A percentile compares a stretch with the other conserved stretches of the same genome.
phyloP scores from a whole-genome alignment of 2,329 filamentous ascomycete genomes.

The Fusarium acutatum region DNA sequence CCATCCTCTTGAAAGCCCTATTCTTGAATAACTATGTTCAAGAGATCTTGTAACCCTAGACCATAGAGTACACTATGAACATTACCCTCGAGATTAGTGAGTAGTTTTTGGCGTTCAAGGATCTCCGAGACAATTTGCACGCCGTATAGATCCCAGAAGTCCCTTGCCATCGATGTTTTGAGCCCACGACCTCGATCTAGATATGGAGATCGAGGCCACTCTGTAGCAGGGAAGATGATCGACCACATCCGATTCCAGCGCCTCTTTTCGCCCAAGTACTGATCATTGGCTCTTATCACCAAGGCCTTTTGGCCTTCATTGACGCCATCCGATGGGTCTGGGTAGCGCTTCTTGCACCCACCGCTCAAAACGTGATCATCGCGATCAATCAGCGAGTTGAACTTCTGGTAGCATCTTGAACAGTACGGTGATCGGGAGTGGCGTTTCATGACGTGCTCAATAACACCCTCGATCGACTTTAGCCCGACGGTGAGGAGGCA shows the following conservation, averaged over 20 bases:
- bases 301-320: background rate
- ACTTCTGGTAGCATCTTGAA: background rate
- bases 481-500: background rate
- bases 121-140: background rate
- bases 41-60: background rate
- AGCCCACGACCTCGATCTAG: background rate
- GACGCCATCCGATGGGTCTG: background rate
- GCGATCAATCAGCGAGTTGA: background rate
- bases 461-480: accelerated
- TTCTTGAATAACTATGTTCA: background rate
- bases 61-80: background rate
- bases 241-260: background rate
- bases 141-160: background rate
- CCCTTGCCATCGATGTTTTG: background rate
- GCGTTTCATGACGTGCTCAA: background rate
- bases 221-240: background rate
- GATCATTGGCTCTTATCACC: background rate
- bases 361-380: background rate
- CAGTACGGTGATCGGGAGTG: background rate
- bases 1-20: background rate
- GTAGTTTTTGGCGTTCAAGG: accelerated
- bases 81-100: accelerated
- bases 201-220: background rate
- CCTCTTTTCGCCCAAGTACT: background rate
- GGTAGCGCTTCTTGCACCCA: background rate